Evolutionary conservation across 345 rosid genomes (phyloP).

Genomic region (Gossypioides kirkii): DNA sequence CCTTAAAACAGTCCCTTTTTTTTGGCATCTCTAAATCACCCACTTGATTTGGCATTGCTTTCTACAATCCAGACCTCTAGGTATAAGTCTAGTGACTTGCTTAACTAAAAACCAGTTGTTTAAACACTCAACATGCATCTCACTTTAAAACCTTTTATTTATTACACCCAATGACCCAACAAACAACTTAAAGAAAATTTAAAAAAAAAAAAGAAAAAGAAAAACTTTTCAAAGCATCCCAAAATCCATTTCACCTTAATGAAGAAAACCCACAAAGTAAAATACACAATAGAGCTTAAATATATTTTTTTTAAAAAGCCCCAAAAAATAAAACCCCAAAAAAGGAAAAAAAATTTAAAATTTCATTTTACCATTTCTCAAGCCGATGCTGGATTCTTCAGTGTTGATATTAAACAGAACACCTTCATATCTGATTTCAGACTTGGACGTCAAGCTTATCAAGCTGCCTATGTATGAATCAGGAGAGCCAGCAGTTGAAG

Average conservation of each 20-base stretch:
- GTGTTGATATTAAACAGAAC: constrained; percentile 53
- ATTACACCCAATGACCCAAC: background rate
- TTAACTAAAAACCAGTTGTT: background rate
- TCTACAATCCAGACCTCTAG: no score
- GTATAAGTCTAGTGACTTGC: background rate
- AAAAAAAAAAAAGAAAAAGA: no score
- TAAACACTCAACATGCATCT: background rate
- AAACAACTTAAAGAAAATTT: background rate
- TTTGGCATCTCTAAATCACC: background rate
- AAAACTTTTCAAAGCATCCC: background rate
- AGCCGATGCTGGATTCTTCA: constrained; percentile 54
- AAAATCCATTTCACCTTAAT: background rate
- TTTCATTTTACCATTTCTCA: constrained; percentile 39
- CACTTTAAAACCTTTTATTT: background rate
- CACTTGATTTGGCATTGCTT: no score
- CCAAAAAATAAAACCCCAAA: background rate
- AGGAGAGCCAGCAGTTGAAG: constrained; percentile 21
- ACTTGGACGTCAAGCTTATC: constrained; percentile 60
- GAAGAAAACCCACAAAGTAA: background rate
- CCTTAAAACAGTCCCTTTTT: background rate
- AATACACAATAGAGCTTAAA: background rate
- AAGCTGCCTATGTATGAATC: constrained; percentile 55
- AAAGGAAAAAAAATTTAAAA: background rate
- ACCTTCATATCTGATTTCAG: constrained; percentile 59
- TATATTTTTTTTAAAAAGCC: background rate